phyloP scores from a whole-genome alignment of 2,329 filamentous ascomycete species.

The Phyllosticta citrichinensis region DNA sequence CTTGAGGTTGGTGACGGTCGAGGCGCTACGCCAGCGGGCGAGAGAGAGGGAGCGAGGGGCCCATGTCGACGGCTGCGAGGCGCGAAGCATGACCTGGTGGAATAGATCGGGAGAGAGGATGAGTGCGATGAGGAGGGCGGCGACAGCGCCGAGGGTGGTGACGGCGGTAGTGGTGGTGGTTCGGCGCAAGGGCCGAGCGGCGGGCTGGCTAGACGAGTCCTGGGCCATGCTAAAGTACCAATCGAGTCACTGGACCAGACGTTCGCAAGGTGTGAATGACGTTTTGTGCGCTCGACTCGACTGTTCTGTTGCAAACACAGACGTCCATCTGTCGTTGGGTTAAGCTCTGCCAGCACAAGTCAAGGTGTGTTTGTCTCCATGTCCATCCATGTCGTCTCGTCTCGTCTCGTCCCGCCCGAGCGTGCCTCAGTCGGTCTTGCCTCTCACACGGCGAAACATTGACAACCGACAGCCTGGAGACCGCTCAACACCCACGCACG shows the following conservation, averaged over 20 bases:
- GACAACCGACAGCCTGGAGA: background rate
- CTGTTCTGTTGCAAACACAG: background rate
- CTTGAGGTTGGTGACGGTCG: slow-evolving; percentile 65
- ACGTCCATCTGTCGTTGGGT: background rate
- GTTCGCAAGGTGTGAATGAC: background rate
- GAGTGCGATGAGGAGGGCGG: slow-evolving; percentile 3
- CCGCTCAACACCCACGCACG: background rate
- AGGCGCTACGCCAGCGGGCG: slow-evolving; percentile 29
- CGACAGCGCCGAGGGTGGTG: slow-evolving; percentile 1
- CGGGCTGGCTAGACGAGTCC: background rate
- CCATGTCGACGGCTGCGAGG: slow-evolving; percentile 11
- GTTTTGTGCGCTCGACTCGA: background rate
- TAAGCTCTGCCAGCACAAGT: background rate
- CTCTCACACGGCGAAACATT: background rate
- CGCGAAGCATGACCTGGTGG: slow-evolving; percentile 20
- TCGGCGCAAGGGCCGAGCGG: background rate
- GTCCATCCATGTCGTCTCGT: background rate
- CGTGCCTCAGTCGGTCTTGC: no score
- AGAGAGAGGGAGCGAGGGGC: slow-evolving; percentile 8
- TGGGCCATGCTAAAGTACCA: background rate
- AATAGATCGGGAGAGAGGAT: slow-evolving; percentile 27
- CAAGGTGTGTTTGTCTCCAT: background rate
- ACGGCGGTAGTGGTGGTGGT: background rate
- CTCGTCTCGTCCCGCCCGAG: background rate
- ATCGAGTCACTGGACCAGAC: background rate